Evolutionary conservation across 208 protist species (phyloP), one percentile per base, ranked within the genome.

Genomic region (Wallacemonas collosoma): DNA sequence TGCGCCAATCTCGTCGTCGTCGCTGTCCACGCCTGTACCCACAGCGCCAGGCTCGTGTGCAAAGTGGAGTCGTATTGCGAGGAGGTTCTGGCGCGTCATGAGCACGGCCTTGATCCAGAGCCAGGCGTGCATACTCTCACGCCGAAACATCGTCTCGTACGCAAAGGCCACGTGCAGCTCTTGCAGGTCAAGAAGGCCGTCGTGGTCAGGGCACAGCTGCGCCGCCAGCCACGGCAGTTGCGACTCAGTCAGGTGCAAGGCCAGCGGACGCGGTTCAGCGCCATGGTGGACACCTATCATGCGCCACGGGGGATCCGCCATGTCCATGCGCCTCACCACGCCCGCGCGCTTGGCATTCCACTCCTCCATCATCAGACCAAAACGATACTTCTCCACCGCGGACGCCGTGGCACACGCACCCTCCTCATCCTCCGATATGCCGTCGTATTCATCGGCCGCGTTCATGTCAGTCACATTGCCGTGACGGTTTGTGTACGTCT

Each of bases 231-330:
- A 90, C 36, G 74, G 79, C 35, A 88, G 68, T 58, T 88, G 82
- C 55, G 67, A 61, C 51, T 90, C 86, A 2, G 86, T 90, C 26
- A 90, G 5, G 76, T 90, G 82, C 3, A 90, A 70, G 0, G 86
- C 82, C 2, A 86, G 57, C 5, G 83, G 64, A 1, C 76, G 79
- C 7, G 63, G 61, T 57, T 61, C 71, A 41, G 55, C 58, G 12
- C 73, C 73, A 40, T 12, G 17, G 17, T 58, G 55, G 62, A 48
- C 47, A 12, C 63, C 70, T 9, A 75, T 17, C 63, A 81, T 75
- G 38, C 48, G 53, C 77, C 77, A 77, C 58, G 71, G 69, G 41
- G 72, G 71, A 51, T 87, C 72, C 6, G 65, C 39, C 2, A 4
- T n/a, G 51, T 79, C 55, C 68, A 79, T 79, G 12, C 78, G 70